Evolutionary conservation across 2,329 filamentous ascomycete genomes (phyloP).

Genomic region (Raffaelea deltoideospora): DNA sequence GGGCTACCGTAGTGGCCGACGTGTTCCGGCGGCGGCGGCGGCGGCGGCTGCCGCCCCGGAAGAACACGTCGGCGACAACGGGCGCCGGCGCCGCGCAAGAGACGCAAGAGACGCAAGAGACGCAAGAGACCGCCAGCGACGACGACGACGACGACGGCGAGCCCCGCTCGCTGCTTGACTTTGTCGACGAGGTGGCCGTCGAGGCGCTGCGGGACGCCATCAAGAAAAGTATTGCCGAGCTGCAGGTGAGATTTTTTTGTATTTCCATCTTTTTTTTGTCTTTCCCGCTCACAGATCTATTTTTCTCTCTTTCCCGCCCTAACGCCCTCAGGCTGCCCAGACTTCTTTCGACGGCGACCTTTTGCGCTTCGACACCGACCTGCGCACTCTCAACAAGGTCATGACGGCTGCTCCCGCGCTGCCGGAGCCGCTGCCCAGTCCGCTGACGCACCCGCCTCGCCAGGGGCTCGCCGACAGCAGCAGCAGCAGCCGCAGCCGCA

Average conservation of each 20-base stretch:
- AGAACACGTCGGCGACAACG: no score
- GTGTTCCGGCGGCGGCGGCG: no score
- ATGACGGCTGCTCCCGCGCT: conserved; percentile 27
- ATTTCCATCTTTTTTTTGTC: background rate
- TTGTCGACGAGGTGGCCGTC: conserved; percentile 59
- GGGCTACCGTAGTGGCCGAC: conserved; percentile 47
- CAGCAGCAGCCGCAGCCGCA: conserved; percentile 6
- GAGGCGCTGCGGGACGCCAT: conserved; percentile 49
- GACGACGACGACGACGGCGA: no score
- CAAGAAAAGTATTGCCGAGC: conserved; percentile 54
- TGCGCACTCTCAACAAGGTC: conserved; percentile 47
- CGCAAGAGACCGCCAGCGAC: no score
- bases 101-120: no score
- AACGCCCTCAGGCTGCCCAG: conserved; percentile 38
- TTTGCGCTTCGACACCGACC: conserved; percentile 57
- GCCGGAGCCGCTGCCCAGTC: conserved; percentile 9
- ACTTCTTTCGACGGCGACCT: conserved; percentile 65
- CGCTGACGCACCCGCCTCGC: background rate
- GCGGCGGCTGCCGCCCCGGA: conserved; percentile 39
- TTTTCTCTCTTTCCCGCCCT: background rate
- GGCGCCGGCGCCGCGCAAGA: no score
- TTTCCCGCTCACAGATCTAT: background rate
- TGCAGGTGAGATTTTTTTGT: conserved; percentile 36
- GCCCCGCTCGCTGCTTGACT: conserved; percentile 59
- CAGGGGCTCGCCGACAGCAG: background rate